Evolutionary conservation across 2,329 filamentous ascomycete genomes (phyloP).

Genomic region (Didymella keratinophila): DNA sequence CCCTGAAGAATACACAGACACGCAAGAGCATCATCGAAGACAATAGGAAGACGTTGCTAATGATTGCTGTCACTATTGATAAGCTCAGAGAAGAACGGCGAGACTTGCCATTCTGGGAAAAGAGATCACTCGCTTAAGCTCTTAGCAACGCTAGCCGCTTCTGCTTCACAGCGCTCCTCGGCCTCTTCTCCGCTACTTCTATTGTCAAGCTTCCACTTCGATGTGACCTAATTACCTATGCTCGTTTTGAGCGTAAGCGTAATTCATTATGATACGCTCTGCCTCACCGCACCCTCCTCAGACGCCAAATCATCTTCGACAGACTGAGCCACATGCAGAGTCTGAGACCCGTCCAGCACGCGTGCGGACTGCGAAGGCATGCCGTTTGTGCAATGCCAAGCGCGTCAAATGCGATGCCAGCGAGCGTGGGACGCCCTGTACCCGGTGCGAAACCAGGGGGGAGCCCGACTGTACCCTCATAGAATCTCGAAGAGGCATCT

Average conservation of each 20-base stretch:
- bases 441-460: conserved; percentile 10
- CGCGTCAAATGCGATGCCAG: conserved; percentile 19
- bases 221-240: too few relatives aligned
- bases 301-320: background rate
- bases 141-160: background rate
- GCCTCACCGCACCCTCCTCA: background rate
- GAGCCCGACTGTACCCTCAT: conserved; percentile 9
- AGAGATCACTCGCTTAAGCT: background rate
- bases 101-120: background rate
- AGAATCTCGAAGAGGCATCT: conserved; percentile 17
- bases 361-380: conserved; percentile 14
- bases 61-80: background rate
- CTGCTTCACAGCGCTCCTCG: background rate
- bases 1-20: too few relatives aligned
- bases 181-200: background rate
- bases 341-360: conserved; percentile 5
- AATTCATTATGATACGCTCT: background rate
- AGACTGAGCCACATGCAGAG: background rate
- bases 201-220: background rate
- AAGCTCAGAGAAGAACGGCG: background rate
- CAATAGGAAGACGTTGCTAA: too few relatives aligned
- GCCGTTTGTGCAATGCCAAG: conserved; percentile 17
- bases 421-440: conserved; percentile 15
- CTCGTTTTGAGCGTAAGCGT: background rate
- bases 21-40: too few relatives aligned